Conservation (phyloP, 2,329 filamentous ascomycete genomes). For the Trichoderma breve region DNA sequence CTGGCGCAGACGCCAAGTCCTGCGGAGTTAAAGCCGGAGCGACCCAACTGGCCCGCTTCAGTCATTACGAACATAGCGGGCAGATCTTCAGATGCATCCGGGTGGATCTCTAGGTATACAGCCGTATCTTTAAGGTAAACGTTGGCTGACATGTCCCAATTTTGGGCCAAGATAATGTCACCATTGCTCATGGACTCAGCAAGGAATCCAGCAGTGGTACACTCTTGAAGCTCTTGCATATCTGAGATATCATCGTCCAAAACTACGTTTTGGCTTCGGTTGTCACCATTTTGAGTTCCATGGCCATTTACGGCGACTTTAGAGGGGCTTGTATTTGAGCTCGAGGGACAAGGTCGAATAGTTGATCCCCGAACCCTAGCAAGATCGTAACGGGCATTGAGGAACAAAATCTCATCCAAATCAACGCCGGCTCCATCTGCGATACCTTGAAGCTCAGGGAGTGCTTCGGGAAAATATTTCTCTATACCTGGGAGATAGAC, state of each 20-base stretch:
- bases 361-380: neutral
- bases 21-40: slow-evolving; percentile 18
- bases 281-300: neutral
- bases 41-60: neutral
- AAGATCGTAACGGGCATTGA: neutral
- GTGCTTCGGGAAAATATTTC: neutral
- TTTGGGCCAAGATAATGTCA: slow-evolving; percentile 17
- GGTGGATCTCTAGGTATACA: slow-evolving; percentile 17
- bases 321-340: neutral
- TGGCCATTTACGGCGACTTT: neutral
- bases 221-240: slow-evolving; percentile 9
- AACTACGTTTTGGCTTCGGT: neutral
- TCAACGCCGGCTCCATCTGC: neutral
- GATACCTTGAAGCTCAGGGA: neutral
- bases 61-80: neutral
- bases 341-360: neutral
- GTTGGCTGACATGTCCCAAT: slow-evolving; percentile 21
- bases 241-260: neutral
- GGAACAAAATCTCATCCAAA: neutral
- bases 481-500: neutral
- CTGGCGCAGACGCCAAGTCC: slow-evolving; percentile 17
- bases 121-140: slow-evolving; percentile 14
- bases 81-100: slow-evolving; percentile 12
- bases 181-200: neutral
- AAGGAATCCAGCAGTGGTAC: slow-evolving; percentile 16